These are phyloP conservation scores for Zygoascus bituminiphila DNA, from an alignment of 805 yeast species.

Conservation along the genomic window DNA sequence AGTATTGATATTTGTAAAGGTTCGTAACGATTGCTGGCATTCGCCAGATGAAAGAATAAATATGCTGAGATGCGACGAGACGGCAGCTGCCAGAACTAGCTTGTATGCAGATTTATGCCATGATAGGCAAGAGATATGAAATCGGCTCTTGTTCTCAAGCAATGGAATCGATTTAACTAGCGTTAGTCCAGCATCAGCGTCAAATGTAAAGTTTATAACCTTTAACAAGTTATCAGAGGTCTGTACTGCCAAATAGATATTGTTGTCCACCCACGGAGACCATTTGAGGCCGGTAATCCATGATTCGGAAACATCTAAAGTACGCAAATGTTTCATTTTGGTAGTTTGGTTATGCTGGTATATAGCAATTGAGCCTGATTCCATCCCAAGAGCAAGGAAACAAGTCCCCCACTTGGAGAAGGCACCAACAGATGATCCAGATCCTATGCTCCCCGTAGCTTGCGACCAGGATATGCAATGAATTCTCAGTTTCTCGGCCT, in stretches of 20 bases:
- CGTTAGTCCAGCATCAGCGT: background rate
- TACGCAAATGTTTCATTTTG: constrained; percentile 2
- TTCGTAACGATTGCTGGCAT: background rate
- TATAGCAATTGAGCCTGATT: constrained; percentile 13
- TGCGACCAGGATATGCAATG: constrained; percentile 17
- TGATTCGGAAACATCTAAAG: constrained; percentile 3
- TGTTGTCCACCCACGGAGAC: constrained; percentile 8
- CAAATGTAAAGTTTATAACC: background rate
- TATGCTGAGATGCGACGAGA: constrained; percentile 7
- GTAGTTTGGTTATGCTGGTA: constrained; percentile 5
- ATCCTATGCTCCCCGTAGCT: background rate
- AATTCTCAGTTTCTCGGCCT: constrained; percentile 5
- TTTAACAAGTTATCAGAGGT: background rate
- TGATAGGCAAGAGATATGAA: constrained; percentile 4
- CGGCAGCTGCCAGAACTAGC: constrained; percentile 8
- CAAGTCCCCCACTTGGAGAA: constrained; percentile 19
- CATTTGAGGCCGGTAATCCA: constrained; percentile 12
- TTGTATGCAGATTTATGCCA: constrained; percentile 4
- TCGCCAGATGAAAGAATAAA: constrained; percentile 2
- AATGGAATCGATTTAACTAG: background rate
- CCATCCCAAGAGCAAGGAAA: constrained; percentile 17
- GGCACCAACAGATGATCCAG: background rate
- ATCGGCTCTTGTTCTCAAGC: constrained; percentile 7
- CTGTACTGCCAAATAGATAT: background rate
- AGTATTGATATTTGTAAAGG: background rate